phyloP scores from a whole-genome alignment of 352 stramenopile genomes.

The Globisporangium iwayamae region DNA sequence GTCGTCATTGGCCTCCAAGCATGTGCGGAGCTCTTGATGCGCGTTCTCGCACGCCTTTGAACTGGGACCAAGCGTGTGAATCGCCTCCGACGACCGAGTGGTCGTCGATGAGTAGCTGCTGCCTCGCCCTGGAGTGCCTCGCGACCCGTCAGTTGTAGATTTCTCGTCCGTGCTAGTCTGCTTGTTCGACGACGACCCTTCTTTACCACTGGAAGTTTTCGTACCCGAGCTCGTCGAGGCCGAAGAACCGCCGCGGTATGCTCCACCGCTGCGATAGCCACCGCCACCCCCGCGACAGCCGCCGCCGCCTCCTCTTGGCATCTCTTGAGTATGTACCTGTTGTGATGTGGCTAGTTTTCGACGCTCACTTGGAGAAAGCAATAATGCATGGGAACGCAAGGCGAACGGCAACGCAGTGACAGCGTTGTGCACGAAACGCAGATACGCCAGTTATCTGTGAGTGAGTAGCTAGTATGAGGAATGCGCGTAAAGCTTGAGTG shows the following conservation, averaged over 20 bases:
- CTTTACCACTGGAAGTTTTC: not conserved
- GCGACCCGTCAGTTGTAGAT: not conserved
- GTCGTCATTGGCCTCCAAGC: not conserved
- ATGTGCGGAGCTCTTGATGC: conserved; percentile 6
- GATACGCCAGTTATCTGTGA: too few species aligned
- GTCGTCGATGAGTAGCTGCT: not conserved
- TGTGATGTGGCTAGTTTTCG: too few species aligned
- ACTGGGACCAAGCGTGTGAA: not conserved
- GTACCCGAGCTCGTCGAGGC: not conserved
- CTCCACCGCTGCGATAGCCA: not conserved
- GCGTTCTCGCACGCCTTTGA: not conserved
- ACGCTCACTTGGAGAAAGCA: not conserved
- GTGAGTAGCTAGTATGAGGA: too few species aligned
- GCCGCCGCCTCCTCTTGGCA: conserved; percentile 2
- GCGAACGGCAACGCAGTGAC: too few species aligned
- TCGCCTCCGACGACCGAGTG: not conserved
- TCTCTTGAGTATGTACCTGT: not conserved
- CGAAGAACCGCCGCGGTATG: not conserved
- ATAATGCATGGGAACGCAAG: not conserved
- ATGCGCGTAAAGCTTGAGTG: too few species aligned
- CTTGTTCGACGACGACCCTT: not conserved
- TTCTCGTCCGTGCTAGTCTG: not conserved
- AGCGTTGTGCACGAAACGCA: too few species aligned
- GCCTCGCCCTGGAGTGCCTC: not conserved
- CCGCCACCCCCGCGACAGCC: not conserved